Conservation (phyloP, 2,329 filamentous ascomycete genomes). For the Talaromyces sp. region DNA sequence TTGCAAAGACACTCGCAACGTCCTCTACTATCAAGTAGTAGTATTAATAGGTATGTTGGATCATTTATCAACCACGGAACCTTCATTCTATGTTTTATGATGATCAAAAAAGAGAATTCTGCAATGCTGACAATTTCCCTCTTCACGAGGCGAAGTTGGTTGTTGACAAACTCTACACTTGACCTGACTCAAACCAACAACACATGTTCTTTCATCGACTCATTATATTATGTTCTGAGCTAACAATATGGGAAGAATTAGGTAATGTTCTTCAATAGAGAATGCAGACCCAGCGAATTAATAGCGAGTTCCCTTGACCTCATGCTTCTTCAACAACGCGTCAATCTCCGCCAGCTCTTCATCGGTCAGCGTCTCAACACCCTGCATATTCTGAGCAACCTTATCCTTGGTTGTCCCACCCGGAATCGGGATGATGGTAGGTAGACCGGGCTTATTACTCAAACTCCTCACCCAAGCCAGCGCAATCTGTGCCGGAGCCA, state of each 20-base stretch:
- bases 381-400: constrained; percentile 42
- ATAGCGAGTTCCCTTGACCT: constrained; percentile 35
- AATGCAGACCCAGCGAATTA: neutral
- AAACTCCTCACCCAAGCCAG: constrained; percentile 45
- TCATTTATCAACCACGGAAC: constrained; percentile 17
- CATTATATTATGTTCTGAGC: neutral
- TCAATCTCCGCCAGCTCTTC: constrained; percentile 50
- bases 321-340: constrained; percentile 48
- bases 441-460: constrained; percentile 39
- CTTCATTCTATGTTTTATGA: constrained; percentile 25
- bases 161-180: constrained; percentile 48
- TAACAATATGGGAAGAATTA: neutral
- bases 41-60: constrained; percentile 11
- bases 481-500: constrained; percentile 47
- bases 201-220: neutral
- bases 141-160: constrained; percentile 36
- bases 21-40: neutral
- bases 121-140: constrained; percentile 46
- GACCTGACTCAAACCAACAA: constrained; percentile 34
- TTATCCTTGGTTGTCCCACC: constrained; percentile 39
- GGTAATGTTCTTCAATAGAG: neutral
- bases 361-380: constrained; percentile 32
- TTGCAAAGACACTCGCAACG: neutral
- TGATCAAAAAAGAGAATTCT: constrained; percentile 45
- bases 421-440: constrained; percentile 42